Percentiles rank a stretch among this genome's conserved stretches.
Evolutionary conservation across 2,329 filamentous ascomycete genomes (phyloP).

Genomic region (Cercospora canescens): DNA sequence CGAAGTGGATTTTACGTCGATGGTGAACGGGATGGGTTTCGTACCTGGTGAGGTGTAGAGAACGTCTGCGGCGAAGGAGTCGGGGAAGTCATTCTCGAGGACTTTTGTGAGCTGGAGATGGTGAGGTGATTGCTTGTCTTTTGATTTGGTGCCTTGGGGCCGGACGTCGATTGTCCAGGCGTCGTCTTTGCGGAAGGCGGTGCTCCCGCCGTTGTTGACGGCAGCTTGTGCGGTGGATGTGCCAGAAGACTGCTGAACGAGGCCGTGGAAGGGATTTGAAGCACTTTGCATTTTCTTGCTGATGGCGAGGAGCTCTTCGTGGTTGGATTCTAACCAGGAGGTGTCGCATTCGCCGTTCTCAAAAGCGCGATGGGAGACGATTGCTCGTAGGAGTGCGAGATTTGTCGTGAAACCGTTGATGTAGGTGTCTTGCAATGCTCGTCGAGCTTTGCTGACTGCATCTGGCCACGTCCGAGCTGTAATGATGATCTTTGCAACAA

Average conservation of each 20-base stretch:
- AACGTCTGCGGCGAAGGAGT: slow-evolving; percentile 55
- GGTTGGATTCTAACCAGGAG: slow-evolving; percentile 57
- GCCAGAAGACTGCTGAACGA: slow-evolving; percentile 20
- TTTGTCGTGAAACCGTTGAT: slow-evolving; percentile 62
- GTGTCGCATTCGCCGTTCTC: slow-evolving; percentile 52
- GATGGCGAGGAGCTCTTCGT: slow-evolving; percentile 41
- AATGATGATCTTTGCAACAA: slow-evolving; percentile 61
- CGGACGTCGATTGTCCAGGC: slow-evolving; percentile 27
- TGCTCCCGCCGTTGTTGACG: slow-evolving; percentile 39
- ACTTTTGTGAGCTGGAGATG: slow-evolving; percentile 58
- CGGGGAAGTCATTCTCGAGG: slow-evolving; percentile 61
- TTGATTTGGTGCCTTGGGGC: slow-evolving; percentile 8
- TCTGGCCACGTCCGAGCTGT: slow-evolving; percentile 56
- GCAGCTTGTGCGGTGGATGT: slow-evolving; percentile 33
- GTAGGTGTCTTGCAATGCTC: slow-evolving; percentile 57
- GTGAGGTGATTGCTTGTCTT: slow-evolving; percentile 36
- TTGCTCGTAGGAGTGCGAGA: slow-evolving; percentile 54
- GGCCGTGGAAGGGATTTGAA: slow-evolving; percentile 28
- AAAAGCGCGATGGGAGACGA: slow-evolving; percentile 55
- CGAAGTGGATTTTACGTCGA: slow-evolving; percentile 43
- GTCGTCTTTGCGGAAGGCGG: slow-evolving; percentile 47
- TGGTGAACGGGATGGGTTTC: slow-evolving; percentile 42
- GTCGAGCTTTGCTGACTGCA: slow-evolving; percentile 53
- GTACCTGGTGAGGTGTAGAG: slow-evolving; percentile 46
- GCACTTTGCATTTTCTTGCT: slow-evolving; percentile 19